Evolutionary conservation across 208 protist species (phyloP).

Genomic region (Porcisia hertigi): DNA sequence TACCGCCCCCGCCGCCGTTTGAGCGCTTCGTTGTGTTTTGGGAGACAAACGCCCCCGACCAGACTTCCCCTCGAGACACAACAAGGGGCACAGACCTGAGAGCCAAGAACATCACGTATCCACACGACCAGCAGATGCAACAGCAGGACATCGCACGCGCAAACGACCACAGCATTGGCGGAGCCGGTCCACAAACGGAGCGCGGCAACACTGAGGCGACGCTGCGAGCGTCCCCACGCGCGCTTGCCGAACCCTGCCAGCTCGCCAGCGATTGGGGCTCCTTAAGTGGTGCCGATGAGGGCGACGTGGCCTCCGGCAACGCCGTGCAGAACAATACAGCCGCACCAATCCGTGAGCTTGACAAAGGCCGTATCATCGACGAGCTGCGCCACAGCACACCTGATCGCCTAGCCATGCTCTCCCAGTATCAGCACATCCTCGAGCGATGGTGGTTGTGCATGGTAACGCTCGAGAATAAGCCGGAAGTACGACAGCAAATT

Average conservation of each 20-base stretch:
- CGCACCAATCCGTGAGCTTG: neutral
- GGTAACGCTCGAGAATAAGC: conserved; percentile 22
- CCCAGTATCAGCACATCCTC: conserved; percentile 28
- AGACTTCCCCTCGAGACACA: conserved; percentile 6
- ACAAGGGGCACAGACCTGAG: neutral
- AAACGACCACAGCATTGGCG: neutral
- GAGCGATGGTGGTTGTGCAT: conserved; percentile 34
- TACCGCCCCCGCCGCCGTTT: conserved; percentile 24
- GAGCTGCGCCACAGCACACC: neutral
- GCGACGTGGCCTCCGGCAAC: conserved; percentile 4
- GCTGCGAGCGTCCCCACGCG: neutral
- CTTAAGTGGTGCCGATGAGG: neutral
- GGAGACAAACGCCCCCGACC: conserved; percentile 24
- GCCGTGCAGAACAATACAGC: neutral
- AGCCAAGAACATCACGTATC: too few species aligned
- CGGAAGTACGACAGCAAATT: conserved; percentile 20
- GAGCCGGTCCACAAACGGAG: neutral
- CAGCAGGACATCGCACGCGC: neutral
- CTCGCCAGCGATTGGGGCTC: neutral
- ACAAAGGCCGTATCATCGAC: neutral
- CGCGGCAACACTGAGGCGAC: conserved; percentile 4
- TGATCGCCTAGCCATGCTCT: conserved; percentile 9
- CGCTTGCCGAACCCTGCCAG: neutral
- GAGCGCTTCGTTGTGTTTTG: conserved; percentile 19
- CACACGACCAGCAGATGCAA: neutral